phyloP scores from a whole-genome alignment of 148 eudicot genomes.

The Arbutus unedo region DNA sequence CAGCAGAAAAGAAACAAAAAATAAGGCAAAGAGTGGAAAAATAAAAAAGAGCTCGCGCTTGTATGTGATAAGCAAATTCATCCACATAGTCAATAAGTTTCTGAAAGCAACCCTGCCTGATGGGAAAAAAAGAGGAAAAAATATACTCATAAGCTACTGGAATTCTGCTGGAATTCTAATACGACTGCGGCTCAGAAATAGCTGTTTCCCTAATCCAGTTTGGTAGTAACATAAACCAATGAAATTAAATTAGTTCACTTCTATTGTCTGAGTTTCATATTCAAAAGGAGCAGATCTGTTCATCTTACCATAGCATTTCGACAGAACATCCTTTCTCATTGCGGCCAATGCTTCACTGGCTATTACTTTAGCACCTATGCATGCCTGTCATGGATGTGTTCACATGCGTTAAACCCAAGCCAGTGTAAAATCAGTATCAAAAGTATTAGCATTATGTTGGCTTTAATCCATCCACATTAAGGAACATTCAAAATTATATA shows the following conservation, averaged over 20 bases:
- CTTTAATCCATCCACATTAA: neutral
- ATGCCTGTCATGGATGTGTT: conserved; percentile 54
- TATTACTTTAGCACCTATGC: conserved; percentile 91
- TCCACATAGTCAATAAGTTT: neutral
- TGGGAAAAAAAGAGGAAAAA: neutral
- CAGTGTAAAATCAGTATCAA: neutral
- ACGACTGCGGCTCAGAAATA: neutral
- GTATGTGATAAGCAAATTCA: neutral
- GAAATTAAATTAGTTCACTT: neutral
- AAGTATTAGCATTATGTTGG: neutral
- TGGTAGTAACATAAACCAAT: neutral
- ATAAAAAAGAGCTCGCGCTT: neutral
- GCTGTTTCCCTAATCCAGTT: neutral
- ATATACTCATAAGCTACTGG: neutral
- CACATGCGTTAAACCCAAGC: neutral
- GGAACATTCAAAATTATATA: neutral
- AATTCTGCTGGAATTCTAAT: neutral
- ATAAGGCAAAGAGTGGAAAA: neutral
- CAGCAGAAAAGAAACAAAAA: neutral
- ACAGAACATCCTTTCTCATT: conserved; percentile 89
- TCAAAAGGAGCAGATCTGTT: conserved; percentile 7
- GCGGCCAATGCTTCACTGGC: conserved; percentile 98
- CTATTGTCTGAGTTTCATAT: conserved; percentile 1
- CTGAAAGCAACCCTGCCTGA: neutral
- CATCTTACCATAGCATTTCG: conserved; percentile 91